A percentile compares a stretch with the other conserved stretches of the same genome.
Conservation (phyloP, 495 filamentous ascomycete species). For the Hypoxylon cercidicola region DNA sequence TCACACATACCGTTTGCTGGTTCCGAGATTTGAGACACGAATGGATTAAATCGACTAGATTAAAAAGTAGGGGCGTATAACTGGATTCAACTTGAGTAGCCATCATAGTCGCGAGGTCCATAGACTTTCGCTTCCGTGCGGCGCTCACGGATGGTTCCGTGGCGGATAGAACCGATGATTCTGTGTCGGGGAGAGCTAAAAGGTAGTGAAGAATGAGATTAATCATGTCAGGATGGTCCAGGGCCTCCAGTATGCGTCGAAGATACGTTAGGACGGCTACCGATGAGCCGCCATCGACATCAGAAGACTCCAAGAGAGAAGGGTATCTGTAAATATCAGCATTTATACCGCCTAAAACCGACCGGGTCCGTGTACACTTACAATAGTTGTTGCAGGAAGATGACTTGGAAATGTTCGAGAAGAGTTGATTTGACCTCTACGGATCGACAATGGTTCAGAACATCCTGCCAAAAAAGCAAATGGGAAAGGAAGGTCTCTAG, state of each 20-base stretch:
- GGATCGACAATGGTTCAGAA: slow-evolving; percentile 93
- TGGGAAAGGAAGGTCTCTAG: slow-evolving; percentile 95
- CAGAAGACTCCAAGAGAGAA: slow-evolving; percentile 93
- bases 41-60: slow-evolving; percentile 88
- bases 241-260: slow-evolving; percentile 84
- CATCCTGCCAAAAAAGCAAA: slow-evolving; percentile 97
- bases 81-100: slow-evolving; percentile 73
- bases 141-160: slow-evolving; percentile 59
- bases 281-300: slow-evolving; percentile 94
- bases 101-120: slow-evolving; percentile 83
- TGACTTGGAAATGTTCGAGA: slow-evolving; percentile 95
- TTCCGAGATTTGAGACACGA: slow-evolving; percentile 86
- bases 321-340: slow-evolving; percentile 74
- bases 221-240: slow-evolving; percentile 92
- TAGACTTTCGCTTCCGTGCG: slow-evolving; percentile 83
- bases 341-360: too few relatives aligned
- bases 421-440: slow-evolving; percentile 90
- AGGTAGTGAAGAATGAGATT: slow-evolving; percentile 94
- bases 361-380: slow-evolving; percentile 56
- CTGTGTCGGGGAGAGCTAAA: slow-evolving; percentile 74
- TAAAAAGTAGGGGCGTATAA: slow-evolving; percentile 88
- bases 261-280: slow-evolving; percentile 96
- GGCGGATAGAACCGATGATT: slow-evolving; percentile 19
- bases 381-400: slow-evolving; percentile 95
- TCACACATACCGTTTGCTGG: slow-evolving; percentile 87